A percentile compares a stretch with the other conserved stretches of the same genome.
These are phyloP conservation scores for Tolypocladium guangdongense DNA, from an alignment of 2,329 filamentous ascomycete species.

Conservation along the genomic window DNA sequence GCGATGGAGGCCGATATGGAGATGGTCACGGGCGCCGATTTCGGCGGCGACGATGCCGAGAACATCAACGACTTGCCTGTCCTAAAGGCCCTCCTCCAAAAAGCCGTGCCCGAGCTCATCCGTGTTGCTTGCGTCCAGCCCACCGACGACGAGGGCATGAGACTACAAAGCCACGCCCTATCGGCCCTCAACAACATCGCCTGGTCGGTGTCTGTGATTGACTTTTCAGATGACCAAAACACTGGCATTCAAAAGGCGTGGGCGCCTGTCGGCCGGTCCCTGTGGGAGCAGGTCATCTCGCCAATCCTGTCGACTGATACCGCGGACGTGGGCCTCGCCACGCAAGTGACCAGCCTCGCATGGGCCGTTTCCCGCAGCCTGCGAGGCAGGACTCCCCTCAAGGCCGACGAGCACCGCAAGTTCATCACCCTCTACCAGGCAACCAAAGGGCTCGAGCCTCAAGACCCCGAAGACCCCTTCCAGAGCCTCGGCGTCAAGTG, in stretches of 20 bases:
- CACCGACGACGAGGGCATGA: slow-evolving; percentile 27
- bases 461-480: slow-evolving; percentile 39
- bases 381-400: slow-evolving; percentile 34
- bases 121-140: slow-evolving; percentile 31
- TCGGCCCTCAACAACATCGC: slow-evolving; percentile 56
- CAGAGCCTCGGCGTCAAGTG: slow-evolving; percentile 55
- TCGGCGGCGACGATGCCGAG: slow-evolving; percentile 23
- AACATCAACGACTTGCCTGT: slow-evolving; percentile 42
- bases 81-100: slow-evolving; percentile 29
- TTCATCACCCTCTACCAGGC: slow-evolving; percentile 58
- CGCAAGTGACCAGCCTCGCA: slow-evolving; percentile 51
- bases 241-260: slow-evolving; percentile 41
- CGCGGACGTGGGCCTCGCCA: slow-evolving; percentile 50
- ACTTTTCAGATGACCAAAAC: slow-evolving; percentile 45
- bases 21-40: slow-evolving; percentile 43
- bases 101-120: slow-evolving; percentile 32
- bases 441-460: slow-evolving; percentile 26
- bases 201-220: slow-evolving; percentile 53
- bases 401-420: slow-evolving; percentile 44
- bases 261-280: slow-evolving; percentile 38
- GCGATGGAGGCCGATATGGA: slow-evolving; percentile 56
- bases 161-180: slow-evolving; percentile 42
- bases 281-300: slow-evolving; percentile 47
- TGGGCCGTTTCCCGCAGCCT: slow-evolving; percentile 53
- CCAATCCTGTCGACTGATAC: slow-evolving; percentile 50